Evolutionary conservation across 257 asterid genomes (phyloP).

Genomic region (Salvia splendens): DNA sequence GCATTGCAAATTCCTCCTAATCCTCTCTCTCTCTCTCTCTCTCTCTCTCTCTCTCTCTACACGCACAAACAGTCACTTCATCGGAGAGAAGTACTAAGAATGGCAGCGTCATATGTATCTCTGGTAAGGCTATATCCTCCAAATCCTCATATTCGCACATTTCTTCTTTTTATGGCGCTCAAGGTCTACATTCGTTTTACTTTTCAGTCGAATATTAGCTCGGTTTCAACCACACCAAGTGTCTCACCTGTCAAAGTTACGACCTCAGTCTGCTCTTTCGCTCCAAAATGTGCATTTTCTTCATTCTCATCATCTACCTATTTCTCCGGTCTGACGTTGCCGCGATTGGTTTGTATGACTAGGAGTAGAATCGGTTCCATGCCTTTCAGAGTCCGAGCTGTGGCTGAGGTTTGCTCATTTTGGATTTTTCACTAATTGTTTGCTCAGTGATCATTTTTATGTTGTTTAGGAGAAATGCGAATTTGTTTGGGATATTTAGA

Average conservation of each 20-base stretch:
- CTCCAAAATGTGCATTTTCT: slow-evolving; percentile 40
- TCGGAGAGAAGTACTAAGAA: slow-evolving; percentile 23
- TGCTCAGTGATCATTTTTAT: not conserved
- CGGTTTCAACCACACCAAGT: slow-evolving; percentile 51
- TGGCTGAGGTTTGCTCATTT: slow-evolving; percentile 55
- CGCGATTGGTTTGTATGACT: slow-evolving; percentile 30
- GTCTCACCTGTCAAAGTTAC: slow-evolving; percentile 32
- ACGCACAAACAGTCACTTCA: not conserved
- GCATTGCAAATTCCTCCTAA: slow-evolving; percentile 24
- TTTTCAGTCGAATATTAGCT: slow-evolving; percentile 62
- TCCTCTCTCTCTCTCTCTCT: slow-evolving; percentile 12
- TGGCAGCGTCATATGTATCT: slow-evolving; percentile 69
- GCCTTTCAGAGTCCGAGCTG: slow-evolving; percentile 54
- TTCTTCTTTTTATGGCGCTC: not conserved
- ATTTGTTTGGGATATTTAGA: not conserved
- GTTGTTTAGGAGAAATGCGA: not conserved
- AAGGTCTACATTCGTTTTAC: not conserved
- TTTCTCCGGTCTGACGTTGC: slow-evolving; percentile 45
- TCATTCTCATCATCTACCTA: slow-evolving; percentile 48
- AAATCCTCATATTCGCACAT: slow-evolving; percentile 33
- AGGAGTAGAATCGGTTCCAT: slow-evolving; percentile 32
- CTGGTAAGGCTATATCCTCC: slow-evolving; percentile 35
- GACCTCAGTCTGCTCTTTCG: slow-evolving; percentile 36
- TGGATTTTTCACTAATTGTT: not conserved
- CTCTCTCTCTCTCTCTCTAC: not conserved